Evolutionary conservation across 2,329 filamentous ascomycete genomes (phyloP), one percentile per base, ranked within the genome.

Genomic region (Paraphaeosphaeria sporulosa): DNA sequence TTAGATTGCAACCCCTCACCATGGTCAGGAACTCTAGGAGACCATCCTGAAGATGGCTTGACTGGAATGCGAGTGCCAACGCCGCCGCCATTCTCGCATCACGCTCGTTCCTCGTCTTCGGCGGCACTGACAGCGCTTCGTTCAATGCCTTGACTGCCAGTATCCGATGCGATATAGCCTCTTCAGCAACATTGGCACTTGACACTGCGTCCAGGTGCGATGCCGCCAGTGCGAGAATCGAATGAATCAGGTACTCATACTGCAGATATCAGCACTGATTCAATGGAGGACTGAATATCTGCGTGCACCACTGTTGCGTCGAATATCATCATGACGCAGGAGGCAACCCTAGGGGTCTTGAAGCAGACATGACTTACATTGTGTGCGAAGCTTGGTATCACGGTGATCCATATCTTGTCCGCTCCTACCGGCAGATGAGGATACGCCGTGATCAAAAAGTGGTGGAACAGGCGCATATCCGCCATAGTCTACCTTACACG

Each of bases 171-270:
- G 80, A 80, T 78, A 91, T 86, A 44, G 89, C 88, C 32, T 85
- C 82, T 15, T 83, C 79, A 15, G 83, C 75, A 19, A 90, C 82
- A 60, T 81, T 82, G 1, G 81, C 72, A 59, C 85, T 73, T 1
- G 74, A 86, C 0, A 79, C 74, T 4, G 78, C 76, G 66, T 84
- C 82, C 4, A 91, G 82, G 64, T 91, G 87, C 0, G 89, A 90
- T 34, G 89, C 90, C 1, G 89, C 83, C 61, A 90, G 83, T 13
- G 88, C 88, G 0, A 90, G 82, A 53, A 92, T 88, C 4, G 89
- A 87, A 71, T 92, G 89, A 85, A 92, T 90, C 10, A 90, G 81
- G 60, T 87, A 90, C 58, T 89, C 86, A 64, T 89, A 84, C 84
- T 88, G 59, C 23, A 56, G 61, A 25, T 7, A 46, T 73, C 46